Percentiles rank a stretch among this genome's conserved stretches.
Conservation (phyloP, 1,284 basidiomycete genomes). For the Coniferiporia sulphurascens region DNA sequence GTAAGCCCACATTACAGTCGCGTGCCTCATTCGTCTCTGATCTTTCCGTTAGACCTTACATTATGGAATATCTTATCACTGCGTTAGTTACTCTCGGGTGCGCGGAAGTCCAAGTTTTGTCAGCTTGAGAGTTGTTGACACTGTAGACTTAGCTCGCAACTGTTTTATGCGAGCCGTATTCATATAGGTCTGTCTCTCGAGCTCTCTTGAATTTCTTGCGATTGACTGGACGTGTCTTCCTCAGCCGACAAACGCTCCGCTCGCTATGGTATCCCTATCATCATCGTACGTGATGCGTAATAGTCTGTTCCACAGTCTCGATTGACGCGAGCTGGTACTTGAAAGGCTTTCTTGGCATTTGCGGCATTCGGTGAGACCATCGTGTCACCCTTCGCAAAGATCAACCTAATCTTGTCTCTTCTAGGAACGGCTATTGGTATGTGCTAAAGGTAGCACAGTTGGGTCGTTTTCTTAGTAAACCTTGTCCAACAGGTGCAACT, state of each 20-base stretch:
- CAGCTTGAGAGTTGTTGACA: background rate
- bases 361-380: conserved; percentile 1
- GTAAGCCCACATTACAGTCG: background rate
- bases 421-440: conserved; percentile 7
- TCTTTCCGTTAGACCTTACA: conserved; percentile 8
- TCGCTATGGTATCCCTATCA: conserved; percentile 5
- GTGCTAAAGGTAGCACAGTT: background rate
- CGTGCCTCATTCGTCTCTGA: background rate
- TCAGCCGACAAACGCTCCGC: conserved; percentile 1
- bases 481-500: background rate
- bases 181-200: conserved; percentile 3
- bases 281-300: conserved; percentile 4
- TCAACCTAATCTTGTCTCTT: background rate
- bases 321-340: background rate
- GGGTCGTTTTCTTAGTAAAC: background rate
- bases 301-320: background rate
- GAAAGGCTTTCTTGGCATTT: conserved; percentile 1
- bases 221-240: background rate
- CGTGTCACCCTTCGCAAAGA: background rate
- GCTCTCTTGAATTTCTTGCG: background rate
- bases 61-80: conserved; percentile 12
- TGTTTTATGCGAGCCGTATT: conserved; percentile 16
- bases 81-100: conserved; percentile 6
- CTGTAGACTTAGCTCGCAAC: conserved; percentile 8
- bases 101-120: background rate